Evolutionary conservation across 805 yeast genomes (phyloP), one percentile per base, ranked within the genome.

Genomic region (Metschnikowia orientalis): DNA sequence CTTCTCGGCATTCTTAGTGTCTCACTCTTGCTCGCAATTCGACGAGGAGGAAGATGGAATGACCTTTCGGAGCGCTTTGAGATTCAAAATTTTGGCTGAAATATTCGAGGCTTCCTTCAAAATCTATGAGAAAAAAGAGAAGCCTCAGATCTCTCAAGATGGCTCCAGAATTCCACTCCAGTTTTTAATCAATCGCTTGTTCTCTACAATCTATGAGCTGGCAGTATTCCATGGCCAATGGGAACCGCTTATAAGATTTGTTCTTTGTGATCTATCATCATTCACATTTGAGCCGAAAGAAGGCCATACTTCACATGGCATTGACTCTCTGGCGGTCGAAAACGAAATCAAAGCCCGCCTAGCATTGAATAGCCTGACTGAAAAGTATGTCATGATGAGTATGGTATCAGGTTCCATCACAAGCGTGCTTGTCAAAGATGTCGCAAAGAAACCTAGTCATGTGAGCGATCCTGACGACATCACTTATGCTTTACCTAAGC

Each of bases 251-350:
- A 40, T 69, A 1, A 54, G 61, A 2, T 73, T 67, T 41, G 47
- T 69, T 4, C 44, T 69, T 12, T 58, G 63, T 27, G 85, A 76
- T 45, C 28, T 63, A 2, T 63, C 75, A 0, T 53, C 71, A 1
- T 35, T 63, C 27, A 36, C 26, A 5, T 56, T 51, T 32, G 30
- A 27, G 5, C 34, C 47, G 6, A 41, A 35, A 11, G 40, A 35
- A 4, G 41, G 30, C n/a, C 35, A 34, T 1, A 9, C 31, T 4
- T 35, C 42, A 3, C 52, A 47, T 5, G 38, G 43, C 32, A 38
- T 44, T 3, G 37, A 30, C 14, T 22, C 26, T 8, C 17, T 17
- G 6, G 30, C 12, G 50, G 30, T 51, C 16, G 61, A 58, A 23
- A 48, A 53, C 1, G 54, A 54, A 5, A 40, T 76, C 14, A 56